Conservation (phyloP, 2,329 filamentous ascomycete species). For the Trichoderma sp. region DNA sequence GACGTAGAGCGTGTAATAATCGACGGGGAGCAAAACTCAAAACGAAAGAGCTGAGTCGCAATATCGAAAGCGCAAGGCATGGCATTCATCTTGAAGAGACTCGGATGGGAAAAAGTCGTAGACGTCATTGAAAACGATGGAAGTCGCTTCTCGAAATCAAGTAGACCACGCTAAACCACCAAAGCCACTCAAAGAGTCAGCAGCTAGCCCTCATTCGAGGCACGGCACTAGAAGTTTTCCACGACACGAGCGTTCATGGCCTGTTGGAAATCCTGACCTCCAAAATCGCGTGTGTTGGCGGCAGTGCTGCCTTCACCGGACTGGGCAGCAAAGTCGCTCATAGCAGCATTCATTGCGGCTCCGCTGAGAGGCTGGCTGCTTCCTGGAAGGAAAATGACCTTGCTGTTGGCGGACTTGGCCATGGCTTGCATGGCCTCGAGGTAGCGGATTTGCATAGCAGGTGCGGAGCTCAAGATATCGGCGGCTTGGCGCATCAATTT, state of each 20-base stretch:
- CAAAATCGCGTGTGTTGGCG: conserved; percentile 48
- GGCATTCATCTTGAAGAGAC: background rate
- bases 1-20: background rate
- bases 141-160: conserved; percentile 31
- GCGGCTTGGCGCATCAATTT: conserved; percentile 92
- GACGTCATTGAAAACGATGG: conserved; percentile 24
- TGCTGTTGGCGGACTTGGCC: conserved; percentile 89
- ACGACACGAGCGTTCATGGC: conserved; percentile 79
- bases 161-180: conserved; percentile 36
- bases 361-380: conserved; percentile 52
- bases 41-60: background rate
- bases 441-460: conserved; percentile 97
- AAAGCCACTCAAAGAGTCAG: conserved; percentile 33
- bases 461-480: conserved; percentile 86
- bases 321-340: conserved; percentile 36
- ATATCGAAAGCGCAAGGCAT: background rate
- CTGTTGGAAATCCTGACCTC: conserved; percentile 64
- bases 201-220: conserved; percentile 23
- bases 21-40: background rate
- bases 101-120: background rate
- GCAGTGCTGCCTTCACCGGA: conserved; percentile 45
- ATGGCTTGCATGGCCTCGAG: conserved; percentile 98
- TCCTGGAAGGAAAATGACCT: conserved; percentile 79
- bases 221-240: conserved; percentile 70
- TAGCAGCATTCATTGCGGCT: conserved; percentile 41